These are phyloP conservation scores for Mortierella sp. DNA, from an alignment of 371 early-diverging fungal genomes.

Conservation along the genomic window DNA sequence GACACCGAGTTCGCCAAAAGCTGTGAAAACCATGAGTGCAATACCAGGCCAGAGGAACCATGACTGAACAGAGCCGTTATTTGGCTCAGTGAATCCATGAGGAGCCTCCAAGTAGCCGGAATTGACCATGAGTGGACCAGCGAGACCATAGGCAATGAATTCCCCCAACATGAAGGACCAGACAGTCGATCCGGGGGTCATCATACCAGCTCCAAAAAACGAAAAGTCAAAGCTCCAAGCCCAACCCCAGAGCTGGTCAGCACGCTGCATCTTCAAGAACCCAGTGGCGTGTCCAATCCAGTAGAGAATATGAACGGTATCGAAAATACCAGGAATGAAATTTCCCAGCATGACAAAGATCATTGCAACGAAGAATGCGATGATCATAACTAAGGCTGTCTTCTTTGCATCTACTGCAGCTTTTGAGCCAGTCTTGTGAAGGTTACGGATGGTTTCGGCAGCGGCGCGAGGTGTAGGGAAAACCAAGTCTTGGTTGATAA, in stretches of 20 bases:
- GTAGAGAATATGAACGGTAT: conserved; percentile 70
- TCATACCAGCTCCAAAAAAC: conserved; percentile 80
- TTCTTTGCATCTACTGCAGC: conserved; percentile 59
- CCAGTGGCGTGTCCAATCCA: conserved; percentile 68
- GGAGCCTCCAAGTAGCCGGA: conserved; percentile 59
- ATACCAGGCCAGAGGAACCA: conserved; percentile 85
- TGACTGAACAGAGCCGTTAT: conserved; percentile 60
- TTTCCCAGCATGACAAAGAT: conserved; percentile 65
- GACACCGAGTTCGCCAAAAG: conserved; percentile 73
- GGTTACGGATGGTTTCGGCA: conserved; percentile 74
- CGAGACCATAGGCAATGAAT: conserved; percentile 68
- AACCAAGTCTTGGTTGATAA: conserved; percentile 78
- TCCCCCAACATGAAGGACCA: conserved; percentile 69
- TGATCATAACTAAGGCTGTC: conserved; percentile 46
- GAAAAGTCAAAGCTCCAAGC: conserved; percentile 67
- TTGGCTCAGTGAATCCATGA: conserved; percentile 56
- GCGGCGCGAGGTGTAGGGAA: conserved; percentile 83
- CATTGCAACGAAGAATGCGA: conserved; percentile 67
- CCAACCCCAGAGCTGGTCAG: conserved; percentile 74
- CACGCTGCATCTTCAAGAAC: conserved; percentile 61
- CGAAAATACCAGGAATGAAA: conserved; percentile 71
- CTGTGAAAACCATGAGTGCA: conserved; percentile 74
- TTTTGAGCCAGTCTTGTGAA: conserved; percentile 65
- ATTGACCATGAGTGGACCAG: conserved; percentile 61
- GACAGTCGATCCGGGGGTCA: conserved; percentile 73